Percentiles rank a stretch among this genome's conserved stretches.
phyloP scores from a whole-genome alignment of 345 rosid genomes.

The Eucalyptus erythrocorys region DNA sequence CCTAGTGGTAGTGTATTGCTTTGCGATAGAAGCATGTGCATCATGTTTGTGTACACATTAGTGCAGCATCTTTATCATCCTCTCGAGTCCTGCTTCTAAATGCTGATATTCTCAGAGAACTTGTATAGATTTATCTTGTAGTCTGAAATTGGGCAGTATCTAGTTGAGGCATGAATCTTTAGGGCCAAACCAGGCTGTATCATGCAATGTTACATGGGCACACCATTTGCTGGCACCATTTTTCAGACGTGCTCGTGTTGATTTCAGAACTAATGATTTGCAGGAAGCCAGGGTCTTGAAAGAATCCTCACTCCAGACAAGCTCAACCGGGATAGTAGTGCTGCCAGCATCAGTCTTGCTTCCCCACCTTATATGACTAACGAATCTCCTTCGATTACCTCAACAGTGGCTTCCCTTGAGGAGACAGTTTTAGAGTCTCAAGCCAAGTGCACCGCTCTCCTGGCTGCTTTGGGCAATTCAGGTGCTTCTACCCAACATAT shows the following conservation, averaged over 20 bases:
- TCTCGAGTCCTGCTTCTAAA: neutral
- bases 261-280: neutral
- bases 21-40: neutral
- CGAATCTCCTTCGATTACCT: slow-evolving; percentile 8
- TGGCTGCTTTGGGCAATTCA: slow-evolving; percentile 20
- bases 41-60: neutral
- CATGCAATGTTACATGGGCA: neutral
- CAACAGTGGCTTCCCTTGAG: slow-evolving; percentile 64
- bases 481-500: slow-evolving; percentile 22
- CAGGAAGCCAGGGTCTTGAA: slow-evolving; percentile 85
- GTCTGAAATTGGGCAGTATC: neutral
- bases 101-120: neutral
- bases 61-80: neutral
- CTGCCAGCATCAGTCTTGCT: slow-evolving; percentile 19
- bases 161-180: neutral
- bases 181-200: neutral
- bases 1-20: neutral
- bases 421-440: slow-evolving; percentile 55
- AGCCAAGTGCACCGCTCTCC: slow-evolving; percentile 48
- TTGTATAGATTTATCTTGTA: neutral
- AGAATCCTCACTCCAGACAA: slow-evolving; percentile 52
- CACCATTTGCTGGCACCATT: neutral
- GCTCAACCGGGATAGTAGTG: slow-evolving; percentile 28
- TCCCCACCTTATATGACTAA: slow-evolving; percentile 9
- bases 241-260: neutral